Percentiles rank a stretch among this genome's conserved stretches.
Evolutionary conservation across 2,329 filamentous ascomycete species (phyloP).

Genomic region (Leptographium radiaticola): DNA sequence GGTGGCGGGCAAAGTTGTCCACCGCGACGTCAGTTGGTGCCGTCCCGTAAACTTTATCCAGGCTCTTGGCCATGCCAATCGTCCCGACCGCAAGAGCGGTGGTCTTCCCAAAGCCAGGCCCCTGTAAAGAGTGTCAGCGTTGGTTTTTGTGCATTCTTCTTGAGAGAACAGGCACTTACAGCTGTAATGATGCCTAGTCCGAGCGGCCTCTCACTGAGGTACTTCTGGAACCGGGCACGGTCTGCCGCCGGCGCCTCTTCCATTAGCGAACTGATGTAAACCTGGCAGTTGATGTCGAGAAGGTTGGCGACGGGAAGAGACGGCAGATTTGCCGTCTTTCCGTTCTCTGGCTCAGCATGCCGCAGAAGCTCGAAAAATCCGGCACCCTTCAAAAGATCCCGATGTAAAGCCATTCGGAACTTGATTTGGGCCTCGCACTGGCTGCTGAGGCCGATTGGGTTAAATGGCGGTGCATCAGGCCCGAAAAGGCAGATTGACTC

Average conservation of each 20-base stretch:
- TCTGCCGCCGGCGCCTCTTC: not conserved
- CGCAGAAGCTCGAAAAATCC: not conserved
- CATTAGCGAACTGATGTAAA: not conserved
- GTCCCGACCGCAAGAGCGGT: not conserved
- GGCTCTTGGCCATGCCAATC: not conserved
- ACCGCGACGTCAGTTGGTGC: not conserved
- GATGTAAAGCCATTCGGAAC: not conserved
- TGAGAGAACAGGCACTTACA: not conserved
- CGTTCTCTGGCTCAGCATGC: no score
- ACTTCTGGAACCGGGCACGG: not conserved
- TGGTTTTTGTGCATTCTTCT: no score
- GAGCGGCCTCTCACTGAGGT: not conserved
- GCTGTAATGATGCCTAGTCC: not conserved
- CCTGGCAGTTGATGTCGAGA: not conserved
- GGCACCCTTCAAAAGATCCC: not conserved
- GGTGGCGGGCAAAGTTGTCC: not conserved
- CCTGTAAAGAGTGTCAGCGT: no score
- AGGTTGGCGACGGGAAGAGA: not conserved
- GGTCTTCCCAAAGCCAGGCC: not conserved
- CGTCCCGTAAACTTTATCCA: not conserved
- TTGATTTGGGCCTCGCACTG: not conserved
- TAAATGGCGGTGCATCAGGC: not conserved
- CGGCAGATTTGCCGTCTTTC: not conserved
- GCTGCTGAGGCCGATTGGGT: not conserved
- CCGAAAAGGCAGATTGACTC: not conserved